Evolutionary conservation across 495 filamentous ascomycete species (phyloP).

Genomic region (Aspergillus saccharolyticus): DNA sequence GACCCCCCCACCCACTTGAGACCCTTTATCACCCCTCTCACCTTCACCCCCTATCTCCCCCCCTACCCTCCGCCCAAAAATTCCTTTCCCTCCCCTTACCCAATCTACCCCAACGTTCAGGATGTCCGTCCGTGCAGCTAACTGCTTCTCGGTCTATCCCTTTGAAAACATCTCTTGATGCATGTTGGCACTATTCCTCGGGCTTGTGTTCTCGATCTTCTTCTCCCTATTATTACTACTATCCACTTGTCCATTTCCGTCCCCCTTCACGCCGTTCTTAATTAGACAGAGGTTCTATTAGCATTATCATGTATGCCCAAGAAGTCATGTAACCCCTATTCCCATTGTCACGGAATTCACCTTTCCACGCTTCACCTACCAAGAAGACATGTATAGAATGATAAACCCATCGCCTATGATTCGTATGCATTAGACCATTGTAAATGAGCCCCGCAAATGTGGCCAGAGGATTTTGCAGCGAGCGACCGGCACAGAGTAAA

Average conservation of each 20-base stretch:
- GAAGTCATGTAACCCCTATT: slow-evolving; percentile 46
- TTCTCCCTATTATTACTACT: slow-evolving; percentile 20
- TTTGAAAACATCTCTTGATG: slow-evolving; percentile 16
- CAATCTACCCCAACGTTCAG: slow-evolving; percentile 4
- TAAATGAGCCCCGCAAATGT: background rate
- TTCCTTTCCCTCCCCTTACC: background rate
- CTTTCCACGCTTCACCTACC: slow-evolving; percentile 18
- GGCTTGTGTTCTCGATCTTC: slow-evolving; percentile 29
- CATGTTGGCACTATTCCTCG: slow-evolving; percentile 12
- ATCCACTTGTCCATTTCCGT: slow-evolving; percentile 18
- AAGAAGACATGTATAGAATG: slow-evolving; percentile 32
- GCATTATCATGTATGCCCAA: slow-evolving; percentile 48
- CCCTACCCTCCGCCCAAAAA: background rate
- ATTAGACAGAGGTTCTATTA: slow-evolving; percentile 44
- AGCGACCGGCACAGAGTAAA: too few species aligned
- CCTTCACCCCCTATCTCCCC: background rate
- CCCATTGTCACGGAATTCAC: slow-evolving; percentile 35
- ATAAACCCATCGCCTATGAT: slow-evolving; percentile 10
- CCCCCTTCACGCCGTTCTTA: slow-evolving; percentile 30
- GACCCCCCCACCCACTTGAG: background rate
- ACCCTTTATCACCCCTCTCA: slow-evolving; percentile 3
- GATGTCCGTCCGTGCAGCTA: slow-evolving; percentile 7
- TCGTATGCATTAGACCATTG: slow-evolving; percentile 5
- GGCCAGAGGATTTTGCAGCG: too few species aligned
- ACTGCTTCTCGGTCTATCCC: slow-evolving; percentile 16